A percentile compares a stretch with the other conserved stretches of the same genome.
These are phyloP conservation scores for Scutellaria galericulata DNA, from an alignment of 257 asterid genomes.

Conservation along the genomic window DNA sequence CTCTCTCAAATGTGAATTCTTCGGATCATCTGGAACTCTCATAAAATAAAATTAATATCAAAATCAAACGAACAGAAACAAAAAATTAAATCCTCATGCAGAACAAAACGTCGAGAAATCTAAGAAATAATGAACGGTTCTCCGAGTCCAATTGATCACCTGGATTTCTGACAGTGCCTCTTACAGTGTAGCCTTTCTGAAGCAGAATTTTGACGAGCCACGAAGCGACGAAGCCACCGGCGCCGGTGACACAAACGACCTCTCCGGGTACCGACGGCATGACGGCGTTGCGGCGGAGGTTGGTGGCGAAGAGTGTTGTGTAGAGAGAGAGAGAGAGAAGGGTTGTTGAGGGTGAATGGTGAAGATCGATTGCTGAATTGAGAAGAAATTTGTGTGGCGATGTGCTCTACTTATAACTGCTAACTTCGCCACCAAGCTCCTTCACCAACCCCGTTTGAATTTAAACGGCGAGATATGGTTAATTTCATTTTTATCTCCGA, in stretches of 20 bases:
- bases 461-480: too few relatives aligned
- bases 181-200: conserved; percentile 80
- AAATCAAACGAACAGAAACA: neutral
- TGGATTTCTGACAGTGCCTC: conserved; percentile 94
- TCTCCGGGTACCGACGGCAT: conserved; percentile 76
- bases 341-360: too few relatives aligned
- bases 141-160: conserved; percentile 40
- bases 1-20: conserved; percentile 75
- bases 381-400: too few relatives aligned
- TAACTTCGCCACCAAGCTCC: too few relatives aligned
- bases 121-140: neutral
- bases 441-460: too few relatives aligned
- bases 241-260: conserved; percentile 94
- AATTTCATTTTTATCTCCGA: too few relatives aligned
- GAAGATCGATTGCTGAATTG: too few relatives aligned
- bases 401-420: too few relatives aligned
- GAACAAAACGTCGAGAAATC: too few relatives aligned
- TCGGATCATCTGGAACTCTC: conserved; percentile 65
- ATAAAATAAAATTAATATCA: neutral
- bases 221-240: conserved; percentile 97
- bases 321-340: neutral
- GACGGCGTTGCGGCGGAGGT: conserved; percentile 1
- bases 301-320: neutral
- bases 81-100: too few relatives aligned
- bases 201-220: conserved; percentile 92